A percentile compares a stretch with the other conserved stretches of the same genome.
phyloP scores from a whole-genome alignment of 2,329 filamentous ascomycete species.

The Claviceps fusiformis region DNA sequence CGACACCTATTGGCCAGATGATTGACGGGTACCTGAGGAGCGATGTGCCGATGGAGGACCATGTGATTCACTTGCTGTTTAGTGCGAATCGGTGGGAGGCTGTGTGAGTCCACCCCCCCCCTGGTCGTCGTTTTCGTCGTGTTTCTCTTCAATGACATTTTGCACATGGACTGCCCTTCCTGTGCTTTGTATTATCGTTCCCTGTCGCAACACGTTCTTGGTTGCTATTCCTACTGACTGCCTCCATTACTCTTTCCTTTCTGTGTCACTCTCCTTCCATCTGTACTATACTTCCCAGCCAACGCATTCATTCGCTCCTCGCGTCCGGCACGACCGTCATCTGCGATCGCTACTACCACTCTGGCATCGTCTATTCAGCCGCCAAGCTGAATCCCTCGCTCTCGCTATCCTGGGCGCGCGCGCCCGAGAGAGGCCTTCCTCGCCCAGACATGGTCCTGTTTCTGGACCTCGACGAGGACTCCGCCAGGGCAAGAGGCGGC shows the following conservation, averaged over 20 bases:
- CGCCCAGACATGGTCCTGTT: slow-evolving; percentile 81
- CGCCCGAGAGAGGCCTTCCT: slow-evolving; percentile 75
- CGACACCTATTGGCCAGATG: slow-evolving; percentile 73
- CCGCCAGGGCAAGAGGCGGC: slow-evolving; percentile 64
- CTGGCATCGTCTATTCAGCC: slow-evolving; percentile 82
- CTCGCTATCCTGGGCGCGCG: slow-evolving; percentile 64
- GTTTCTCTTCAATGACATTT: background rate
- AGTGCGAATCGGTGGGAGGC: slow-evolving; percentile 84
- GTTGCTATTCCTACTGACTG: background rate
- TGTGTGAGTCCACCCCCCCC: slow-evolving; percentile 25
- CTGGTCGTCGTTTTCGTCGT: too few relatives aligned
- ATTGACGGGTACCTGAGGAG: slow-evolving; percentile 73
- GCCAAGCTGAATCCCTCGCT: slow-evolving; percentile 67
- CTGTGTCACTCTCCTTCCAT: too few relatives aligned
- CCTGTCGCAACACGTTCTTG: background rate
- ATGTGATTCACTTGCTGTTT: slow-evolving; percentile 81
- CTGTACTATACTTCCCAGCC: slow-evolving; percentile 18
- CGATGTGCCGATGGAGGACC: slow-evolving; percentile 63
- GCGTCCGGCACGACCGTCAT: slow-evolving; percentile 59
- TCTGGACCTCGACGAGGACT: slow-evolving; percentile 62
- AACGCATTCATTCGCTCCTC: slow-evolving; percentile 40
- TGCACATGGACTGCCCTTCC: background rate
- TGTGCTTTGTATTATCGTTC: background rate
- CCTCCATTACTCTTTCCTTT: background rate
- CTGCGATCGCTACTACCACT: slow-evolving; percentile 90